Conservation (phyloP, 495 filamentous ascomycete genomes). For the Glonium stellatum region DNA sequence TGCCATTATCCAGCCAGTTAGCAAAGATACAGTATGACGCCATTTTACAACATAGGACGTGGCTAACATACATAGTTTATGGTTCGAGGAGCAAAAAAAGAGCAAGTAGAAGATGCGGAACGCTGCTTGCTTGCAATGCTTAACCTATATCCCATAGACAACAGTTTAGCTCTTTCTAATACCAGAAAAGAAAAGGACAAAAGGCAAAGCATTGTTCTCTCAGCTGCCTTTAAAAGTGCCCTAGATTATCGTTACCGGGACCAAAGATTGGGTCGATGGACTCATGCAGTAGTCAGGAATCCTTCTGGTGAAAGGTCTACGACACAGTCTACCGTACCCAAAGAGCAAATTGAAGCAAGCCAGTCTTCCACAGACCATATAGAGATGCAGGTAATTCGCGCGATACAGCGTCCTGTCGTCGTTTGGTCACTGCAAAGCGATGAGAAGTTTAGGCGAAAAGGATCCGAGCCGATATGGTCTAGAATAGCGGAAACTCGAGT, state of each 20-base stretch:
- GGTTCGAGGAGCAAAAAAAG: slow-evolving; percentile 14
- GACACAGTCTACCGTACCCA: not conserved
- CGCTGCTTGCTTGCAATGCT: slow-evolving; percentile 18
- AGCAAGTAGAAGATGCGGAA: slow-evolving; percentile 14
- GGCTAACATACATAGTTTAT: slow-evolving; percentile 8
- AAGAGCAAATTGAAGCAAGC: not conserved
- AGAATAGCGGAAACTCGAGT: not conserved
- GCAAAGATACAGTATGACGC: slow-evolving; percentile 5
- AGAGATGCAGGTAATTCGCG: not conserved
- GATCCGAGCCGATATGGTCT: not conserved
- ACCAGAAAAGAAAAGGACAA: not conserved
- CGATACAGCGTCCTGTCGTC: not conserved
- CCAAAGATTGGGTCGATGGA: slow-evolving; percentile 15
- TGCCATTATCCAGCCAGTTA: slow-evolving; percentile 3
- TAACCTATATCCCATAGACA: not conserved
- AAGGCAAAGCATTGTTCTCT: slow-evolving; percentile 6
- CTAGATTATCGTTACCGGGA: slow-evolving; percentile 10
- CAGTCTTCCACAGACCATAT: not conserved
- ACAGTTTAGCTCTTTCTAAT: not conserved
- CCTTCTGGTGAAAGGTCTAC: not conserved
- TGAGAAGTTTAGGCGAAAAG: not conserved
- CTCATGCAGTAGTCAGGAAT: slow-evolving; percentile 1
- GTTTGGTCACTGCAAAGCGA: not conserved
- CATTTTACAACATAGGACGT: not conserved
- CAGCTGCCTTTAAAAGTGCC: slow-evolving; percentile 3